Conservation (phyloP, 345 rosid genomes). For the Citrus trifoliata region DNA sequence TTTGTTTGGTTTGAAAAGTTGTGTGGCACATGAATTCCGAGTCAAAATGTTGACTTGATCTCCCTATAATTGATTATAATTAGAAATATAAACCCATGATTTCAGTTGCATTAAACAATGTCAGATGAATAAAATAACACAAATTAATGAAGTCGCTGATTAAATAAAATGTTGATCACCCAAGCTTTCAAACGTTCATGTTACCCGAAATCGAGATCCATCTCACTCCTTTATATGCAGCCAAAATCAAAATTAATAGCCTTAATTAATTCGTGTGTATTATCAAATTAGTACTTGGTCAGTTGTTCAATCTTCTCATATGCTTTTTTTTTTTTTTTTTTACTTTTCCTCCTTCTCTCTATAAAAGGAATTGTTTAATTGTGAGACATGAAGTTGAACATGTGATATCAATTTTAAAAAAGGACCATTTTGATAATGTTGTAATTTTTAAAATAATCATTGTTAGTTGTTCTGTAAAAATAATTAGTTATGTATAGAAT, state of each 20-base stretch:
- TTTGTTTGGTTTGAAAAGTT: neutral
- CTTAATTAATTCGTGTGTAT: neutral
- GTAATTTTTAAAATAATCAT: no score
- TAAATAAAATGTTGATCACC: neutral
- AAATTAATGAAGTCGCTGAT: neutral
- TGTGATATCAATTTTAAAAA: no score
- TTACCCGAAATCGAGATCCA: neutral
- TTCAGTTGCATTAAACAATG: neutral
- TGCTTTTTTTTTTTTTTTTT: neutral
- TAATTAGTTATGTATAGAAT: no score
- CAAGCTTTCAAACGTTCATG: neutral
- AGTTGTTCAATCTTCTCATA: neutral
- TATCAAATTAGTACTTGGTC: neutral
- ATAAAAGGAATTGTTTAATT: no score
- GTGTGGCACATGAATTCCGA: neutral
- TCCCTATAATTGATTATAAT: neutral
- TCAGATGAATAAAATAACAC: neutral
- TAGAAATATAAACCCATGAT: neutral
- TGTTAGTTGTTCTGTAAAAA: no score
- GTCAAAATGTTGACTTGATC: neutral
- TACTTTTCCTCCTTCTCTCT: no score
- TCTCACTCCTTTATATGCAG: neutral
- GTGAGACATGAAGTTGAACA: no score
- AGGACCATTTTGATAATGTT: fast-evolving
- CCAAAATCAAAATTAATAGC: neutral